A percentile compares a stretch with the other conserved stretches of the same genome.
Conservation (phyloP, 2,329 filamentous ascomycete genomes). For the Calonectria ilicicola region DNA sequence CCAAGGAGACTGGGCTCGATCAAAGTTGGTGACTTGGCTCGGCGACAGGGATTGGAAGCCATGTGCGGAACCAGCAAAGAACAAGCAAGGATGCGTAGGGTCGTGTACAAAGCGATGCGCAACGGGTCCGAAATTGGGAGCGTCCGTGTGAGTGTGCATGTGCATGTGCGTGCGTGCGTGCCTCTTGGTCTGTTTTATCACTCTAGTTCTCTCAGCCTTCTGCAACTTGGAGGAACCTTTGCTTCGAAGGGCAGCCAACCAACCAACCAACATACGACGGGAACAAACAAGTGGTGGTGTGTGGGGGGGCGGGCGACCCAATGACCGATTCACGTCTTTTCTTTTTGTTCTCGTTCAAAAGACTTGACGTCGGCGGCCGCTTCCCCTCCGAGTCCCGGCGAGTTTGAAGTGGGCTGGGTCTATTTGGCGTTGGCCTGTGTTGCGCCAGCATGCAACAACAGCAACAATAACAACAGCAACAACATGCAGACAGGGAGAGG, state of each 20-base stretch:
- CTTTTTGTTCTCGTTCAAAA: neutral
- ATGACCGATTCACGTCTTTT: neutral
- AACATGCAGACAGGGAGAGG: neutral
- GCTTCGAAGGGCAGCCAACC: neutral
- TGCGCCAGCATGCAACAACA: neutral
- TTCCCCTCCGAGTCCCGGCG: neutral
- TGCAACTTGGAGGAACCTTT: neutral
- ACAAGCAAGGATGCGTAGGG: neutral
- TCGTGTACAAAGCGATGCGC: neutral
- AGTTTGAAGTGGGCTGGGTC: neutral
- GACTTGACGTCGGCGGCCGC: neutral
- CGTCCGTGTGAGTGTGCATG: neutral
- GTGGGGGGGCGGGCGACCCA: neutral
- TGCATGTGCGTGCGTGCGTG: neutral
- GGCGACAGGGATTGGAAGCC: neutral
- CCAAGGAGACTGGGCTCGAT: neutral
- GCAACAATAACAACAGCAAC: too few species aligned
- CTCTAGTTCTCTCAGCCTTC: neutral
- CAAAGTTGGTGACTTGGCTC: neutral
- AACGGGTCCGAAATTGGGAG: neutral
- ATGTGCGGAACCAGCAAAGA: slow-evolving; percentile 4
- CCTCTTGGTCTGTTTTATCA: neutral
- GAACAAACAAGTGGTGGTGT: neutral
- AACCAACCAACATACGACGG: neutral
- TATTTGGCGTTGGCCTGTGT: neutral